phyloP scores from a whole-genome alignment of 1,284 basidiomycete species.

The Porogramme epimiltina region DNA sequence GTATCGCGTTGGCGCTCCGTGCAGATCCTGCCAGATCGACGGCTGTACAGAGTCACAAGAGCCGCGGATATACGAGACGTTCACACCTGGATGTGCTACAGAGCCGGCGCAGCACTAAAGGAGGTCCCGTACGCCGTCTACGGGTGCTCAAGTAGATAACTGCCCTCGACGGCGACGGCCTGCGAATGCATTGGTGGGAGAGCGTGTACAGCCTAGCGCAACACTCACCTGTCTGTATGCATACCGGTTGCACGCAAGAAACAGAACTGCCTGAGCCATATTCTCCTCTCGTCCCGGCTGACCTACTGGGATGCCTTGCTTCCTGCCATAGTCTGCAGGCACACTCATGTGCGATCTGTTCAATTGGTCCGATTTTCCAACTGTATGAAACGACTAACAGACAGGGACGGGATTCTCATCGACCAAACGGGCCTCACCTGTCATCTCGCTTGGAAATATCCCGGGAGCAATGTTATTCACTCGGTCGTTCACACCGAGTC shows the following conservation, averaged over 20 bases:
- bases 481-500: conserved; percentile 35
- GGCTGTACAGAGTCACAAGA: too few species aligned
- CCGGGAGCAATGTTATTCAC: conserved; percentile 42
- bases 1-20: too few species aligned
- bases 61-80: too few species aligned
- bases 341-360: conserved; percentile 38
- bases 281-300: conserved; percentile 39
- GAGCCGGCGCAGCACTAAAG: too few species aligned
- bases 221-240: conserved; percentile 36
- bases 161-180: conserved; percentile 35
- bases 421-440: conserved; percentile 30
- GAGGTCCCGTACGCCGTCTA: conserved; percentile 6
- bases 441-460: conserved; percentile 42
- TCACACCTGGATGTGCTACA: too few species aligned
- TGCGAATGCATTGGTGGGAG: conserved; percentile 2
- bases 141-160: conserved; percentile 37
- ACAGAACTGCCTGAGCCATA: conserved; percentile 39
- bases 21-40: too few species aligned
- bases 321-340: conserved; percentile 31
- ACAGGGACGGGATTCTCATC: not conserved
- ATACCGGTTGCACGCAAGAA: conserved; percentile 37
- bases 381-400: conserved; percentile 7
- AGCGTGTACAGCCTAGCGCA: not conserved
- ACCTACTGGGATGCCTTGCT: conserved; percentile 40
- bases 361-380: conserved; percentile 33